These are phyloP conservation scores for Colletotrichum sp. DNA, from an alignment of 2,329 filamentous ascomycete species.

Conservation along the genomic window DNA sequence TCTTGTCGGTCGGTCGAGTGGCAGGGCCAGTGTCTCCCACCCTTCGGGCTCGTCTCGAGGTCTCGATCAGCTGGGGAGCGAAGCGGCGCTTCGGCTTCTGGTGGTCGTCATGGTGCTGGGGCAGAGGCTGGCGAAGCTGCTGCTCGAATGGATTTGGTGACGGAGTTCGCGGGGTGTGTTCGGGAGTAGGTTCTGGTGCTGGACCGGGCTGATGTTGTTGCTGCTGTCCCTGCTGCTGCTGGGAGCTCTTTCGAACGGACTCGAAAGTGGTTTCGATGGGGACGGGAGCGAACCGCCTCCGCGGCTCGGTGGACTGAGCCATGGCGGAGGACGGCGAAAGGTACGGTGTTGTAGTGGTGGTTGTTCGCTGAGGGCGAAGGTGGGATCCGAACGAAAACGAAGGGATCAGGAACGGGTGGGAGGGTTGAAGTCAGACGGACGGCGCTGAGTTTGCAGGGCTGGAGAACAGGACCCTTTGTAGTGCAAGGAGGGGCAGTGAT, in stretches of 20 bases:
- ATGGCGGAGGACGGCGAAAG: slow-evolving; percentile 31
- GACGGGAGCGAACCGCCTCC: slow-evolving; percentile 69
- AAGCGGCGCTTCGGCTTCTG: slow-evolving; percentile 54
- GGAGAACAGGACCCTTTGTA: slow-evolving; percentile 8
- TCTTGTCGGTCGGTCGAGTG: slow-evolving; percentile 71
- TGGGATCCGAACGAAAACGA: slow-evolving; percentile 3
- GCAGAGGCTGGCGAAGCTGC: slow-evolving; percentile 22
- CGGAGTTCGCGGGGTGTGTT: slow-evolving; percentile 56
- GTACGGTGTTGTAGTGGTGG: neutral
- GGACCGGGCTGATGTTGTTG: slow-evolving; percentile 42
- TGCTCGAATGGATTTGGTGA: slow-evolving; percentile 38
- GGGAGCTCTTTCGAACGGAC: slow-evolving; percentile 50
- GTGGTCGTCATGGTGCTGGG: slow-evolving; percentile 20
- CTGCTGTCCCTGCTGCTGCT: slow-evolving; percentile 5
- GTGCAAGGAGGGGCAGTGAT: slow-evolving; percentile 1
- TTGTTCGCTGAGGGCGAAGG: neutral
- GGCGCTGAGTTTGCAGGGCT: neutral
- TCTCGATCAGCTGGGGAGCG: slow-evolving; percentile 82
- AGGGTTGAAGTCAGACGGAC: neutral
- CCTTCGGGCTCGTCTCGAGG: slow-evolving; percentile 73
- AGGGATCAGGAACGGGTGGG: neutral
- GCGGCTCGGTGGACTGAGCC: slow-evolving; percentile 45
- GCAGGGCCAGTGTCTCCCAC: slow-evolving; percentile 68
- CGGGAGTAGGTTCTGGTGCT: slow-evolving; percentile 63
- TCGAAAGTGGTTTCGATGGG: slow-evolving; percentile 76